Conservation (phyloP, 208 protist genomes). For the Wallacemonas rigidus region DNA sequence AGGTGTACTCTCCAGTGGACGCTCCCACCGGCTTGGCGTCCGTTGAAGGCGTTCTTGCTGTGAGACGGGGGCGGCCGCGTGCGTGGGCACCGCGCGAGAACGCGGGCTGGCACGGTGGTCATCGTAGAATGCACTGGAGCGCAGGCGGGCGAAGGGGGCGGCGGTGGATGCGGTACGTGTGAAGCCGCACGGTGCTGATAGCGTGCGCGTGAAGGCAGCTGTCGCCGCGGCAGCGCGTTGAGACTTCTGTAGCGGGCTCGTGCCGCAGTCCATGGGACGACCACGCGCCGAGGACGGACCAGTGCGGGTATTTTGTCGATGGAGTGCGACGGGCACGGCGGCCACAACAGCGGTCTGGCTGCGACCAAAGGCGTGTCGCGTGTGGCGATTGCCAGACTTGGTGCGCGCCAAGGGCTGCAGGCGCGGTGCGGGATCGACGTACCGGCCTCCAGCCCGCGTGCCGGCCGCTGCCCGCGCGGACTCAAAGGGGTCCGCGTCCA, state of each 20-base stretch:
- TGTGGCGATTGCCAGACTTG: background rate
- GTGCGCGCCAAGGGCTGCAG: background rate
- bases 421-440: background rate
- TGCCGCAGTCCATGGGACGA: background rate
- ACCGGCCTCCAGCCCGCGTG: background rate
- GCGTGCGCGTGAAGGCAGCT: conserved; percentile 7
- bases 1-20: background rate
- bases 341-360: background rate
- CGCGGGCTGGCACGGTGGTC: background rate
- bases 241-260: background rate
- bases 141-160: background rate
- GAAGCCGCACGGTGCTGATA: conserved; percentile 11
- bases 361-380: background rate
- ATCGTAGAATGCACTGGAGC: background rate
- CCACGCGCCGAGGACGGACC: background rate
- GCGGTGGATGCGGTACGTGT: conserved; percentile 6
- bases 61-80: background rate
- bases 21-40: conserved; percentile 12
- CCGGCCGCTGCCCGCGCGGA: background rate
- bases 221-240: conserved; percentile 2
- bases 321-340: background rate
- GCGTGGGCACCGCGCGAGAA: background rate
- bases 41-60: background rate
- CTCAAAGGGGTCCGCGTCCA: background rate
- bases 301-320: background rate